Evolutionary conservation across 2,329 filamentous ascomycete genomes (phyloP).

Genomic region (Zymoseptoria passerinii): DNA sequence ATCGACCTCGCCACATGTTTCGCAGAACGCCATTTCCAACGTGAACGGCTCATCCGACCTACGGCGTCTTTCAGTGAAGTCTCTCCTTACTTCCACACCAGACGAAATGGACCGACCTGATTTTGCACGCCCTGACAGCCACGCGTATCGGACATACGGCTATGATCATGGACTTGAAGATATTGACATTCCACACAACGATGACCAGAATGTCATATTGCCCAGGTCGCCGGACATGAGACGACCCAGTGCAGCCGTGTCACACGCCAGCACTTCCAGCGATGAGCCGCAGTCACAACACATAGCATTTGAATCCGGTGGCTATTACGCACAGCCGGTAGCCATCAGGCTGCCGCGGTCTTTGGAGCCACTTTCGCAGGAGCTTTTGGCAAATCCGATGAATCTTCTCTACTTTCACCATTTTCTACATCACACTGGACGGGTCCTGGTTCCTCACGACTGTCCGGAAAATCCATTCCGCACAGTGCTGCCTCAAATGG

Average conservation of each 20-base stretch:
- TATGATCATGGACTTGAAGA: constrained; percentile 64
- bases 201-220: constrained; percentile 58
- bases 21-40: constrained; percentile 8
- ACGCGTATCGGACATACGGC: constrained; percentile 48
- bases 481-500: constrained; percentile 57
- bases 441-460: constrained; percentile 55
- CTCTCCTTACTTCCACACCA: constrained; percentile 50
- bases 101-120: constrained; percentile 23
- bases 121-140: constrained; percentile 10
- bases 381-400: constrained; percentile 64
- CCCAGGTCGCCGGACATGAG: constrained; percentile 26
- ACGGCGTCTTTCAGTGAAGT: constrained; percentile 56
- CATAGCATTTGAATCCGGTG: constrained; percentile 49
- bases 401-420: constrained; percentile 69
- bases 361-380: constrained; percentile 48
- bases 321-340: constrained; percentile 64
- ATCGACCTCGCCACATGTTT: constrained; percentile 22
- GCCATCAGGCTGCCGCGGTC: constrained; percentile 53
- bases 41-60: constrained; percentile 36
- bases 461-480: constrained; percentile 54
- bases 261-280: constrained; percentile 21
- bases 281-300: constrained; percentile 27
- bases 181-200: constrained; percentile 60
- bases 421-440: constrained; percentile 72
- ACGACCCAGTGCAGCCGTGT: constrained; percentile 25